A percentile compares a stretch with the other conserved stretches of the same genome.
Evolutionary conservation across 1,284 basidiomycete species (phyloP).

Genomic region (Ceratobasidium sp.): DNA sequence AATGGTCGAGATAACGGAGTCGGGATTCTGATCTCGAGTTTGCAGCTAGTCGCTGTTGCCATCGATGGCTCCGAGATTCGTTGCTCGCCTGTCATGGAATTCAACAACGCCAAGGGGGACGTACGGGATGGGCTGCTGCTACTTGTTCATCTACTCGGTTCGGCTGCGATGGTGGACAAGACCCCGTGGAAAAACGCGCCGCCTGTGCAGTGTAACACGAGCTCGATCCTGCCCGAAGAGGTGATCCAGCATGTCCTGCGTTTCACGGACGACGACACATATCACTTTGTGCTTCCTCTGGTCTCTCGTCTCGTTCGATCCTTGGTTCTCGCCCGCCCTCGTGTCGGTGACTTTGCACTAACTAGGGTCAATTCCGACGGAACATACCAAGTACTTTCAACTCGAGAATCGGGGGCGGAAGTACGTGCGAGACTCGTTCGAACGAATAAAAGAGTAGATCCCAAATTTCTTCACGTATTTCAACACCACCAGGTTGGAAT

Average conservation of each 20-base stretch:
- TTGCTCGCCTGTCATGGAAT: not conserved
- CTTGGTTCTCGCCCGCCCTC: slow-evolving; percentile 15
- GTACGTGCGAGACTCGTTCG: not conserved
- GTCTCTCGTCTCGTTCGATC: slow-evolving; percentile 9
- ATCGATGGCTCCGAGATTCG: not conserved
- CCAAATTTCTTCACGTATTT: not conserved
- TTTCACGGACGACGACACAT: slow-evolving; percentile 9
- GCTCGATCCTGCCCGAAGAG: not conserved
- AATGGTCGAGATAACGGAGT: not conserved
- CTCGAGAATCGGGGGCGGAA: not conserved
- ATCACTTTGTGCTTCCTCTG: not conserved
- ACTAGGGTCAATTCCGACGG: not conserved
- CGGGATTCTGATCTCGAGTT: slow-evolving; percentile 16
- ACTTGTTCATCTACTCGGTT: slow-evolving; percentile 15
- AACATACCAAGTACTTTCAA: not conserved
- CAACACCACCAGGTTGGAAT: not conserved
- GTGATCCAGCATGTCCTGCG: not conserved
- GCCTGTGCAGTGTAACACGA: not conserved
- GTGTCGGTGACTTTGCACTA: slow-evolving; percentile 3
- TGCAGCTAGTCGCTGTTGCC: slow-evolving; percentile 10
- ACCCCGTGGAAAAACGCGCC: not conserved
- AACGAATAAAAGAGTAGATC: not conserved
- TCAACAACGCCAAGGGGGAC: slow-evolving; percentile 1
- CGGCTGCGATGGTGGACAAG: not conserved
- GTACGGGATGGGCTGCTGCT: slow-evolving; percentile 10